Conservation (phyloP, 768 basidiomycete species). For the Pleurotus djamor region DNA sequence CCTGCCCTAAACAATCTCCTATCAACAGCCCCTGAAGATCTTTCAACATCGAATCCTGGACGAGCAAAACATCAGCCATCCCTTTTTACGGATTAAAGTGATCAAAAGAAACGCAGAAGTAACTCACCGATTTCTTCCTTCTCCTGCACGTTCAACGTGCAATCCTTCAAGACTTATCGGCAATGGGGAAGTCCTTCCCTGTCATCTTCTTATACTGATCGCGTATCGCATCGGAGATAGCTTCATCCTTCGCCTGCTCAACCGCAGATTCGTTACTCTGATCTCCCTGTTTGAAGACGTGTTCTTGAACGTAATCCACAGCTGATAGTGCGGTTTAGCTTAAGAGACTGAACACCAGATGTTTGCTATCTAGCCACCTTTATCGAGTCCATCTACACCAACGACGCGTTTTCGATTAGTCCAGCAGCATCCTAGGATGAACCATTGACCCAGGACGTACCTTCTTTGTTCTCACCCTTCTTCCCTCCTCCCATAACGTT, state of each 20-base stretch:
- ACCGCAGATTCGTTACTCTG: slow-evolving; percentile 34
- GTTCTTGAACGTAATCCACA: slow-evolving; percentile 40
- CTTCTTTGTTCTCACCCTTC: slow-evolving; percentile 20
- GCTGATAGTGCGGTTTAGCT: slow-evolving; percentile 15
- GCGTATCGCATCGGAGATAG: slow-evolving; percentile 31
- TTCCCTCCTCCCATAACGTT: slow-evolving; percentile 20
- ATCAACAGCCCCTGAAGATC: not conserved
- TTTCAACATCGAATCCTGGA: not conserved
- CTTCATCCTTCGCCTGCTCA: slow-evolving; percentile 39
- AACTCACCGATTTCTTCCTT: not conserved
- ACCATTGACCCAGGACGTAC: slow-evolving; percentile 2
- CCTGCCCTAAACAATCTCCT: not conserved
- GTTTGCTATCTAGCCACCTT: slow-evolving; percentile 24
- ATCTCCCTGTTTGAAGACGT: slow-evolving; percentile 30
- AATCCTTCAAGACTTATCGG: not conserved
- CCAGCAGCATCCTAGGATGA: too few relatives aligned
- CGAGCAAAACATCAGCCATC: rapidly evolving
- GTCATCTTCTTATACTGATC: slow-evolving; percentile 25
- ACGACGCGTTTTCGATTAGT: not conserved
- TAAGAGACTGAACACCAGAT: not conserved
- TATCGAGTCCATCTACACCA: slow-evolving; percentile 23
- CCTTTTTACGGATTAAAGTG: not conserved
- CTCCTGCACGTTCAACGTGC: too few relatives aligned
- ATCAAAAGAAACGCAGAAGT: not conserved
- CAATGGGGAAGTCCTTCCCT: slow-evolving; percentile 28